A percentile compares a stretch with the other conserved stretches of the same genome.
phyloP scores from a whole-genome alignment of 768 basidiomycete species.

The Boletus vermiculosoides region DNA sequence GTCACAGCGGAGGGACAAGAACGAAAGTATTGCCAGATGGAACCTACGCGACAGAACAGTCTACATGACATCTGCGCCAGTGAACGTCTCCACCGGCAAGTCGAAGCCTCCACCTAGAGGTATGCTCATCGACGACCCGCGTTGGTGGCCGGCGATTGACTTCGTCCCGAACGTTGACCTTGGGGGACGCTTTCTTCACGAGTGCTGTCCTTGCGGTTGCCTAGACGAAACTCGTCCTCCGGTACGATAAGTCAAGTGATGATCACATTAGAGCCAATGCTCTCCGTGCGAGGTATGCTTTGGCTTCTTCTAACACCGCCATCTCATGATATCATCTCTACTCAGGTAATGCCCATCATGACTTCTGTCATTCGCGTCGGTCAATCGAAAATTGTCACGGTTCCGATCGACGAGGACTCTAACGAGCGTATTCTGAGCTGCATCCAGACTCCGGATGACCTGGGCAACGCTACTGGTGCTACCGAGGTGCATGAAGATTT shows the following conservation, averaged over 20 bases:
- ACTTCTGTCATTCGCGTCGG: constrained; percentile 95
- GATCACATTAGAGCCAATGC: constrained; percentile 62
- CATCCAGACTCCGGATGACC: constrained; percentile 85
- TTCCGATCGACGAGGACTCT: constrained; percentile 98
- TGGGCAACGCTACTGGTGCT: constrained; percentile 82
- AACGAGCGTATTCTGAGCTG: constrained; percentile 96
- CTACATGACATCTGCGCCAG: constrained; percentile 61
- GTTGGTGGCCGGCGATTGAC: neutral
- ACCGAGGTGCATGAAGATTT: constrained; percentile 80
- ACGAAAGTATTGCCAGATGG: constrained; percentile 91
- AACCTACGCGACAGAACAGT: constrained; percentile 98
- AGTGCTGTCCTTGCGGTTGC: constrained; percentile 51
- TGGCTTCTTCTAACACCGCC: neutral
- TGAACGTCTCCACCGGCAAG: constrained; percentile 77
- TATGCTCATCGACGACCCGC: constrained; percentile 30
- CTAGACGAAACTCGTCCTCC: constrained; percentile 86
- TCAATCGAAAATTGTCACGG: constrained; percentile 90
- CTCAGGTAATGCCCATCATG: constrained; percentile 77
- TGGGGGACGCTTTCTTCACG: constrained; percentile 98
- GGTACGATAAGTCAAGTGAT: constrained; percentile 53
- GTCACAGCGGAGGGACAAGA: constrained; percentile 48
- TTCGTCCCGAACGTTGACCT: constrained; percentile 60
- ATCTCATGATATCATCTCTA: neutral
- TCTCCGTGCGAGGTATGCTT: constrained; percentile 70
- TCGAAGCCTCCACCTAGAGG: constrained; percentile 89